Evolutionary conservation across 371 early-diverging fungal genomes (phyloP), one percentile per base, ranked within the genome.

Genomic region (Haplosporangium sp.): DNA sequence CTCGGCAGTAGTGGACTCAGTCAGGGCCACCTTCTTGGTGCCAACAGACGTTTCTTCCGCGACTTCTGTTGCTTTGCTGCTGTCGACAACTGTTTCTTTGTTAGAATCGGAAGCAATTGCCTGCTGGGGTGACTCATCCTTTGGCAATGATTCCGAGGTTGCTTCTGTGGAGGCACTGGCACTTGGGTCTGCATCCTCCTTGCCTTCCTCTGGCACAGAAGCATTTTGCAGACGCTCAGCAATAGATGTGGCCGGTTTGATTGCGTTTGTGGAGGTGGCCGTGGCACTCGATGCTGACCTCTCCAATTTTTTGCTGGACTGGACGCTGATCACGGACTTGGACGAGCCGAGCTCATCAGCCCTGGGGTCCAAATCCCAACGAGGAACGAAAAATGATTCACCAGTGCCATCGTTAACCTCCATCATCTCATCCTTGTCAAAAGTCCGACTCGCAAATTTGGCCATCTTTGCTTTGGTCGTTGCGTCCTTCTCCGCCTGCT

Each of bases 371-470:
- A 68, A 23, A 21, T 79, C 73, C 80, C 80, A 79, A 11, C 73
- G 73, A 46, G 80, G 80, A 9, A 79, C 67, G 66, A 79, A 79
- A 63, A 79, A 79, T 13, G 80, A 72, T 38, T 79, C 80, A 23
- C 80, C 80, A 11, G 68, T 65, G 6, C 69, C 80, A 45, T 79
- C 80, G 21, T 68, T 72, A 20, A 79, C 73, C 29, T 79, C 80
- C 18, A 79, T 79, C 80, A 79, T 79, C 55, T 79, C 80, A 18
- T 79, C 80, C 59, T 79, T 79, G 59, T 79, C 80, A 52, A 79
- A 79, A 6, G 80, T 79, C 43, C 80, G 63, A 56, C 80, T 79
- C 2, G 61, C 67, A 21, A 77, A 64, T 45, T 72, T 77, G 65
- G 80, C 66, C 55, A 56, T 55, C 37, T 59, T 67, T 16, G 64